Base-by-base conservation (phyloP, 345 rosid species). In the Gossypioides kirkii region DNA sequence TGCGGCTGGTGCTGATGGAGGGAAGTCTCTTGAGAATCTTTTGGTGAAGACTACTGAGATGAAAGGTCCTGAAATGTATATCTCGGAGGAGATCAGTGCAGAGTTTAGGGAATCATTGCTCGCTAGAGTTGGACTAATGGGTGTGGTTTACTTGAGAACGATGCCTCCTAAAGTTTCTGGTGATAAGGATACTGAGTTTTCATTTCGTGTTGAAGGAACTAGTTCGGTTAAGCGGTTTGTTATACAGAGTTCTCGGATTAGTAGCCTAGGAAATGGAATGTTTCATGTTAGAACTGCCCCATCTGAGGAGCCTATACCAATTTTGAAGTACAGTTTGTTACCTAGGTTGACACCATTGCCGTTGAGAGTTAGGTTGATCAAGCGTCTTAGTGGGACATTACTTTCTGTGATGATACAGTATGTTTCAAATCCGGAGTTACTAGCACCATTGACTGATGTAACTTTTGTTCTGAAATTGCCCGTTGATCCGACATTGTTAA, bases 331-430 rank as follows among this genome's bases (percentile, higher is more conserved):
- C 71, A 93, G 99, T 78, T 83, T 93, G 79, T 82, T 88, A 42
- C 99, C 98, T 69, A 86, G 87, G 76, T 81, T 85, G 75, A 91
- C 97, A 3, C 93, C 98, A 2, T 77, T 96, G 82, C 99, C 99
- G 41, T 83, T 96, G 71, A 86, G 99, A 83, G 88, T 93, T 69
- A 87, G 99, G 1, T 81, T 96, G 82, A 85, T 85, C 59, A 91
- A 88, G 77, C 87, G 99, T 42, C 86, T 55, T 52, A 96, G 97
- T 54, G 99, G 98, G 69, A 96, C 97, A 18, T 84, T 96, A 61
- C 96, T 96, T 77, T 96, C 99, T 10, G 84, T 93, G 79, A 96
- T 96, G 99, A 90, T 96, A 68, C 99, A 96, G 78, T 96, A 93
- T 77, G 98, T 82, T 68, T 87, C 96, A 11, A 91, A 83, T 62